Evolutionary conservation across 495 filamentous ascomycete species (phyloP), one percentile per base, ranked within the genome.

Genomic region (Sabuloglossum arenarium): DNA sequence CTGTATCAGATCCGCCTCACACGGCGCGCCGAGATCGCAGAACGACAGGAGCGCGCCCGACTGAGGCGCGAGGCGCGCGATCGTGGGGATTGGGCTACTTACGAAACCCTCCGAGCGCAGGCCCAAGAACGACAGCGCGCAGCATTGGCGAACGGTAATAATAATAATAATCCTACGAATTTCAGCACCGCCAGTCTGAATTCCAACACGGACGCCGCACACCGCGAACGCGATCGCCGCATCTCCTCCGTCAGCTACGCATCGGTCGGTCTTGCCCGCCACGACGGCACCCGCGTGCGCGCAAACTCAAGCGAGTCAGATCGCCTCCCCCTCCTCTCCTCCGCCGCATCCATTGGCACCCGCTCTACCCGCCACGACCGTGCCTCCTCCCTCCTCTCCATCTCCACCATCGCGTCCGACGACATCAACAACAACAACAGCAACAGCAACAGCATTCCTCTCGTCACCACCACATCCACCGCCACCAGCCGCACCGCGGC

Each of bases 1-100:
- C 66, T 97, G 25, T 98, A 94, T 68, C 86, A 94, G 63, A 85
- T 97, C 47, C 85, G 91, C 25, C 66, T 84, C 3, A 79, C 86
- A 19, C 78, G 91, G 46, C 79, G 89, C 32, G 72, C 75, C 42
- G 85, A 94, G 65, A 72, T 79, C 31, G 78, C 78, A 6, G 88
- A 88, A 53, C 79, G 88, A 6, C 86, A 95, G 56, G 77, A 82
- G 55, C 75, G 86, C 30, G 71, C 82, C 37, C 75, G 75, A 53
- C 67, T 77, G 59, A 68, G 83, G 39, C 71, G 76, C 50, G 81
- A 85, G 61, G 87, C 87, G 3, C 78, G 85, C 52, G 76, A 75
- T 31, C 71, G 78, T 31, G 82, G 85, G 11, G 85, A 94, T 64
- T 61, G 60, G 21, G 69, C 72, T 0, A 78, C 82, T 1, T 67